Percentiles rank a stretch among this genome's conserved stretches.
Evolutionary conservation across 2,329 filamentous ascomycete genomes (phyloP).

Genomic region (Fusarium papillatum): DNA sequence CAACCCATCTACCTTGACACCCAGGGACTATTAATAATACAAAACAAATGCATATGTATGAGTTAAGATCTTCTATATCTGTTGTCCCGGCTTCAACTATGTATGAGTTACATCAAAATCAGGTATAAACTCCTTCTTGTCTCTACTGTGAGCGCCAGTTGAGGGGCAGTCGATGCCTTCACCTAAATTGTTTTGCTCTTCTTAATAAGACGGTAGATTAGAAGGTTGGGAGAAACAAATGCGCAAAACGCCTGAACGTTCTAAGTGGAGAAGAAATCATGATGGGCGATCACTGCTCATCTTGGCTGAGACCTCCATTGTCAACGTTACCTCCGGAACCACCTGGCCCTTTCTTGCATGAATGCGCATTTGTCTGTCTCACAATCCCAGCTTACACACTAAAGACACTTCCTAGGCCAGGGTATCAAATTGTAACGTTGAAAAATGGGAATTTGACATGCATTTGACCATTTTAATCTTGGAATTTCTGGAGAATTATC

Average conservation of each 20-base stretch:
- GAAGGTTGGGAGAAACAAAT: not conserved
- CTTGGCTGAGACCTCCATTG: too few relatives aligned
- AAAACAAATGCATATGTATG: not conserved
- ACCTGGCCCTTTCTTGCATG: not conserved
- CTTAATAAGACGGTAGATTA: not conserved
- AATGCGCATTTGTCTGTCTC: not conserved
- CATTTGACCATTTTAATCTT: not conserved
- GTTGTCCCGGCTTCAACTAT: not conserved
- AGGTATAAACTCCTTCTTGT: not conserved
- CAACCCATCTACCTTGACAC: not conserved
- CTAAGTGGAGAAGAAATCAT: not conserved
- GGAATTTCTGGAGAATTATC: too few relatives aligned
- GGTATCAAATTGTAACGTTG: not conserved
- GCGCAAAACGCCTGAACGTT: not conserved
- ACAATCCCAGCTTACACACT: not conserved
- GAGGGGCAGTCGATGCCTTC: not conserved
- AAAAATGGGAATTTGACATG: not conserved
- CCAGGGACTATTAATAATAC: not conserved
- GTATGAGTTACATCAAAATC: not conserved
- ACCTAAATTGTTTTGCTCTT: not conserved
- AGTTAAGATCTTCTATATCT: not conserved
- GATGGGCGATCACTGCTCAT: not conserved
- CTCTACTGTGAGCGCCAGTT: not conserved
- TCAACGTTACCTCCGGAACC: not conserved
- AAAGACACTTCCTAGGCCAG: not conserved